These are phyloP conservation scores for Paratinospora sagittata DNA, from an alignment of 164 flowering plant genomes.

Conservation along the genomic window DNA sequence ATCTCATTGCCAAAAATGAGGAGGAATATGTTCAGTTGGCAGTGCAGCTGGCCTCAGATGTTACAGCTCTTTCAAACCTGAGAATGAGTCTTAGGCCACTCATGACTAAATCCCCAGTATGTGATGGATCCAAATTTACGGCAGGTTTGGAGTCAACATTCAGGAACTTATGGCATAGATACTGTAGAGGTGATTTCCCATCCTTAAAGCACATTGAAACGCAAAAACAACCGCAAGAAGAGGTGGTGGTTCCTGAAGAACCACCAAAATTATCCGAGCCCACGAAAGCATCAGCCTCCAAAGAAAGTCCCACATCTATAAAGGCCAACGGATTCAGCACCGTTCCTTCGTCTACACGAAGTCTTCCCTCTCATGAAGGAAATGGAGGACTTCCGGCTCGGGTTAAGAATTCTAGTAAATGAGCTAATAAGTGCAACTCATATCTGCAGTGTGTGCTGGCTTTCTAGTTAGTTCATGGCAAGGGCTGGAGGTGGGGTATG, in stretches of 20 bases:
- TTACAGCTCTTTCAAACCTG: slow-evolving; percentile 62
- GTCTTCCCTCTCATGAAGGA: slow-evolving; percentile 25
- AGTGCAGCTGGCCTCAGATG: slow-evolving; percentile 64
- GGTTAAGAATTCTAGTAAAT: slow-evolving; percentile 15
- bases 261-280: slow-evolving; percentile 24
- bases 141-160: slow-evolving; percentile 59
- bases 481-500: not conserved
- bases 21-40: slow-evolving; percentile 81
- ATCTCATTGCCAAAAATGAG: slow-evolving; percentile 78
- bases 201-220: slow-evolving; percentile 49
- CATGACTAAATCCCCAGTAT: slow-evolving; percentile 83
- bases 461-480: not conserved
- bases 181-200: slow-evolving; percentile 81
- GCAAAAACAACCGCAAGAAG: slow-evolving; percentile 23
- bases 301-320: slow-evolving; percentile 20
- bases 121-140: slow-evolving; percentile 67
- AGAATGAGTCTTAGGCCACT: slow-evolving; percentile 72
- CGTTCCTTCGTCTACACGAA: slow-evolving; percentile 12
- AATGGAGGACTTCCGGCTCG: slow-evolving; percentile 25
- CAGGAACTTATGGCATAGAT: slow-evolving; percentile 74
- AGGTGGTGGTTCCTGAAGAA: slow-evolving; percentile 24
- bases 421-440: slow-evolving; percentile 3
- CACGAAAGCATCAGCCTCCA: slow-evolving; percentile 15
- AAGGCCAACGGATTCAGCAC: slow-evolving; percentile 47
- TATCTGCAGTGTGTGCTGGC: not conserved